phyloP scores from a whole-genome alignment of 192 early-diverging fungal genomes.

The Rhizophlyctis rosea region DNA sequence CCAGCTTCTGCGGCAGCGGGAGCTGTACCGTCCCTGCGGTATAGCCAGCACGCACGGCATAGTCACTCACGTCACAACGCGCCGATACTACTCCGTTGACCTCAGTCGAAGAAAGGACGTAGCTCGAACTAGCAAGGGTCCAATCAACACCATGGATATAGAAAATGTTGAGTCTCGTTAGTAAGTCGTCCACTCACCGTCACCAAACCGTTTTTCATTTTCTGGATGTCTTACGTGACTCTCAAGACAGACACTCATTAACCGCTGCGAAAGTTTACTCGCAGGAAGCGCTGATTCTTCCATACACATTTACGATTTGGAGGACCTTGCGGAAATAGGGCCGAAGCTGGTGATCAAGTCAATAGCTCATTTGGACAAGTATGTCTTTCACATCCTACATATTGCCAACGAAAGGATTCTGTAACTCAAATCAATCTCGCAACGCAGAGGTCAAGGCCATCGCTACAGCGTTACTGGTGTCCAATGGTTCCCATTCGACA shows the following conservation, averaged over 20 bases:
- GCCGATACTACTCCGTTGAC: no score
- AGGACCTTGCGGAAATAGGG: constrained; percentile 24
- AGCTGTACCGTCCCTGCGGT: no score
- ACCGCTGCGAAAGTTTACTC: constrained; percentile 42
- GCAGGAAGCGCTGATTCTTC: constrained; percentile 59
- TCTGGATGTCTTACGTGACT: no score
- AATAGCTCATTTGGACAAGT: constrained; percentile 34
- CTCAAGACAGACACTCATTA: not conserved
- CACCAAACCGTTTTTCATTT: not conserved
- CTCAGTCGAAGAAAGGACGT: no score
- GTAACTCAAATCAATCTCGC: not conserved
- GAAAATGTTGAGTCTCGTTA: constrained; percentile 54
- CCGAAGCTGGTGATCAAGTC: constrained; percentile 24
- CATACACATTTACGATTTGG: constrained; percentile 63
- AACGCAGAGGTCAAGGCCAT: constrained; percentile 52
- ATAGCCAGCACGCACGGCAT: no score
- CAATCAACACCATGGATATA: constrained; percentile 49
- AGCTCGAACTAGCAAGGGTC: no score
- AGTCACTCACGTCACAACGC: no score
- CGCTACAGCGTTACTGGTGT: constrained; percentile 64
- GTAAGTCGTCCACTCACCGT: constrained; percentile 32
- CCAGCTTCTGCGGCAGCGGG: no score
- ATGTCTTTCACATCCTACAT: constrained; percentile 8
- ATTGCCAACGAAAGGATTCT: not conserved
- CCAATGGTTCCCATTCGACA: constrained; percentile 81